Percentiles rank a stretch among this genome's conserved stretches.
phyloP scores from a whole-genome alignment of 805 yeast species.

The Brettanomyces anomalus region DNA sequence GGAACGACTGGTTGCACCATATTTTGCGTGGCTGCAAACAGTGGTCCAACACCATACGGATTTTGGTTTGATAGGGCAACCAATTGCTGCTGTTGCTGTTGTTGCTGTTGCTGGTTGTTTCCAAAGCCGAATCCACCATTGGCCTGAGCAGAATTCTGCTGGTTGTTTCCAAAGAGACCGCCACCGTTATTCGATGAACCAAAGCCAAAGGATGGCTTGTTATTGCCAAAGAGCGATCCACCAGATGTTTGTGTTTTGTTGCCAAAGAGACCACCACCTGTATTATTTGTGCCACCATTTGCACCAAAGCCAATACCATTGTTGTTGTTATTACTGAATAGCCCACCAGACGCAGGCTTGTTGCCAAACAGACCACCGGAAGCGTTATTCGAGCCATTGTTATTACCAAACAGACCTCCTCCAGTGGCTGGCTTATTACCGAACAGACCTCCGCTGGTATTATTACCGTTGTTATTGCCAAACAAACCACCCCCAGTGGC shows the following conservation, averaged over 20 bases:
- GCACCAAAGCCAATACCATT: conserved; percentile 21
- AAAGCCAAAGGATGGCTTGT: conserved; percentile 1
- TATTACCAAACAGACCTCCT: conserved; percentile 34
- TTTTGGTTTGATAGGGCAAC: conserved; percentile 33
- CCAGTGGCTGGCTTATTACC: conserved; percentile 12
- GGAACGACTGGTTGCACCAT: conserved; percentile 17
- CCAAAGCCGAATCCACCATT: conserved; percentile 3
- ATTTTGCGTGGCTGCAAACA: conserved; percentile 31
- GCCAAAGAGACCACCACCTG: conserved; percentile 23
- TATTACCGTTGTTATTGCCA: conserved; percentile 17
- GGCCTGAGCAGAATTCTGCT: not conserved
- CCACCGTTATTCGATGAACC: conserved; percentile 6
- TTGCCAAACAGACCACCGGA: conserved; percentile 25
- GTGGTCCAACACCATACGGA: conserved; percentile 76
- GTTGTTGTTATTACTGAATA: conserved; percentile 25
- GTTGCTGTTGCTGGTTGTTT: conserved; percentile 9
- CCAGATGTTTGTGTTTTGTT: conserved; percentile 17
- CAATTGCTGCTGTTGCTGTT: conserved; percentile 15
- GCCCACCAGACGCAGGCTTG: conserved; percentile 21
- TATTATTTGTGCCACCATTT: conserved; percentile 13
- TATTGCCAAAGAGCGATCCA: conserved; percentile 24
- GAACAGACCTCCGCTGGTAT: conserved; percentile 12
- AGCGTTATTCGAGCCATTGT: conserved; percentile 10
- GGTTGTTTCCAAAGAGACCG: conserved; percentile 12
- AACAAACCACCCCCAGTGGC: conserved; percentile 24